Percentiles rank a stretch among this genome's conserved stretches.
These are phyloP conservation scores for Dactylellina sp. DNA, from an alignment of 2,329 filamentous ascomycete species.

Conservation along the genomic window DNA sequence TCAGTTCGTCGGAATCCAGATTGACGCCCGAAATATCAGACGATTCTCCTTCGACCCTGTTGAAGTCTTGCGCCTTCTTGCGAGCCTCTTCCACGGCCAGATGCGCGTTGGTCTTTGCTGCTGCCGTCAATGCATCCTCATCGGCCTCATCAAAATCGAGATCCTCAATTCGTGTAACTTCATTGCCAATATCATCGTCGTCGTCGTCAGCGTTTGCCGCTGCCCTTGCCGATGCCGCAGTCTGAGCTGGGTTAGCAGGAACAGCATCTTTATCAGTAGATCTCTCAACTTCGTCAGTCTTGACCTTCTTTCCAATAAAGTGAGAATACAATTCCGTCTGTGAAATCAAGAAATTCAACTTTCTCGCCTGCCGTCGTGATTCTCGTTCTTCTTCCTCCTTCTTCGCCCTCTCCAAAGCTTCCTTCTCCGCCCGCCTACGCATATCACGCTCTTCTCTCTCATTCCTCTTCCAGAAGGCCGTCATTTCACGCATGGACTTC, in stretches of 20 bases:
- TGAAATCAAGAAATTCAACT: slow-evolving; percentile 98
- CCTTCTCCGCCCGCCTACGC: slow-evolving; percentile 91
- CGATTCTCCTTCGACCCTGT: slow-evolving; percentile 65
- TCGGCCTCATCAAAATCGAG: slow-evolving; percentile 96
- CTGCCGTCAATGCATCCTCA: slow-evolving; percentile 81
- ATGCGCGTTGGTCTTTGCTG: slow-evolving; percentile 94
- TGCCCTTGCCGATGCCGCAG: slow-evolving; percentile 9
- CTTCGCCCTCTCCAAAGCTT: slow-evolving; percentile 95
- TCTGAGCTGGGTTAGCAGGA: slow-evolving; percentile 55
- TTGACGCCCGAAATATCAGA: slow-evolving; percentile 9
- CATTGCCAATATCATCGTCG: slow-evolving; percentile 69
- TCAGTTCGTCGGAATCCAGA: slow-evolving; percentile 91
- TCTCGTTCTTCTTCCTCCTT: slow-evolving; percentile 97
- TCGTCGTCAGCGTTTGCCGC: slow-evolving; percentile 49
- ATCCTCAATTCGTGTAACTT: slow-evolving; percentile 93
- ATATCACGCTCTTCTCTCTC: slow-evolving; percentile 96
- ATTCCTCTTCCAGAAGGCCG: slow-evolving; percentile 99
- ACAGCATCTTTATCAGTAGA: slow-evolving; percentile 81
- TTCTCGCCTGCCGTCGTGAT: slow-evolving; percentile 95
- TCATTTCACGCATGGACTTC: slow-evolving; percentile 99
- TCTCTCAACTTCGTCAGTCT: slow-evolving; percentile 92
- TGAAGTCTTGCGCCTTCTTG: slow-evolving; percentile 91
- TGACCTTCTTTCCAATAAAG: slow-evolving; percentile 99
- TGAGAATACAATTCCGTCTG: slow-evolving; percentile 99
- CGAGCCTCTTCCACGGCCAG: slow-evolving; percentile 95